phyloP scores from a whole-genome alignment of 805 yeast genomes.

The Zygoascus tannicola region DNA sequence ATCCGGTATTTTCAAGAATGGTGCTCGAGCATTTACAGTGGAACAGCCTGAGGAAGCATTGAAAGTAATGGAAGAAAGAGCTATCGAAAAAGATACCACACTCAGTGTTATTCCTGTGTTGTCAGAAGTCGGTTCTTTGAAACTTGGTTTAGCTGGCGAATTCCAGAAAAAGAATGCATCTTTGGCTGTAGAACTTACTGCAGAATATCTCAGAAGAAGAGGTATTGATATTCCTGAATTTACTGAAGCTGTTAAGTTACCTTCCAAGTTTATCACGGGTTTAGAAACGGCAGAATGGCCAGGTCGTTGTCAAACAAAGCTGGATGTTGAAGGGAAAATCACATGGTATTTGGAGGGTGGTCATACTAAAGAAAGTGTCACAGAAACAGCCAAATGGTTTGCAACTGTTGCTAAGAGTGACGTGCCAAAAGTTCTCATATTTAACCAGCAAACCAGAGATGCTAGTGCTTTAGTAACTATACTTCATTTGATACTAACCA shows the following conservation, averaged over 20 bases:
- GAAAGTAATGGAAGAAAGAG: constrained; percentile 47
- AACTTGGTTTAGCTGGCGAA: constrained; percentile 44
- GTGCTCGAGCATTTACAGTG: constrained; percentile 59
- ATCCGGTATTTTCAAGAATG: constrained; percentile 78
- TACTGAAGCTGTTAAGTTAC: not conserved
- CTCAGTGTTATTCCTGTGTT: constrained; percentile 45
- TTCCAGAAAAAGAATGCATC: constrained; percentile 85
- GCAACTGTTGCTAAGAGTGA: constrained; percentile 14
- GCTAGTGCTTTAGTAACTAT: constrained; percentile 53
- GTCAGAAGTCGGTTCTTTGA: constrained; percentile 28
- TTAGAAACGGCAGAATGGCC: constrained; percentile 72
- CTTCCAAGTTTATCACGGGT: constrained; percentile 35
- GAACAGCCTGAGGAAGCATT: constrained; percentile 48
- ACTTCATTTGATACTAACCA: constrained; percentile 31
- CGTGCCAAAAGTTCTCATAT: constrained; percentile 43
- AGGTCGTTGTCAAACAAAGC: constrained; percentile 83
- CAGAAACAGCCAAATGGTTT: constrained; percentile 76
- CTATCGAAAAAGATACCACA: constrained; percentile 47
- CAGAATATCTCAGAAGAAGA: constrained; percentile 45
- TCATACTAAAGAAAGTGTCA: constrained; percentile 81
- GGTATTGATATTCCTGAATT: constrained; percentile 22
- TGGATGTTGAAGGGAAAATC: constrained; percentile 31
- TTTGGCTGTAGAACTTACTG: constrained; percentile 64
- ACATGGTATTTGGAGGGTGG: constrained; percentile 95
- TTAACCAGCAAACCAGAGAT: constrained; percentile 93